Evolutionary conservation across 257 asterid species (phyloP).

Genomic region (Henckelia pumila): DNA sequence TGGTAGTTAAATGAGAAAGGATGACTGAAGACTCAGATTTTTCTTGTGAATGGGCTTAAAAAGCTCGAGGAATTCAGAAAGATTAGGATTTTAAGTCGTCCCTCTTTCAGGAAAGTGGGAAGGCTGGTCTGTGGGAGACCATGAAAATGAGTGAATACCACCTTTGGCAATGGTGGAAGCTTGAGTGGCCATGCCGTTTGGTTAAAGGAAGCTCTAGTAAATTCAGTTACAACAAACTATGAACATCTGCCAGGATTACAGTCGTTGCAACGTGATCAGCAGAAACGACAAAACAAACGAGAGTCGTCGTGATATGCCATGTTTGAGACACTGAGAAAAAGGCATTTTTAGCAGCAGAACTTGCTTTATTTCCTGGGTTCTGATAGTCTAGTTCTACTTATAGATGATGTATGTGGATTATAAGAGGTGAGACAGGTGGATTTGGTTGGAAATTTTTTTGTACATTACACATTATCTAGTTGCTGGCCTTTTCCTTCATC

Average conservation of each 20-base stretch:
- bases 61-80: no score
- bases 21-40: no score
- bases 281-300: neutral
- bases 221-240: no score
- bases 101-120: no score
- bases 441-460: neutral
- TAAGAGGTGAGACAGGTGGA: neutral
- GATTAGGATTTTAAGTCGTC: no score
- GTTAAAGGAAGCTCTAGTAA: no score
- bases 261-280: neutral
- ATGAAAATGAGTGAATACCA: no score
- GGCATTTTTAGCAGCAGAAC: neutral
- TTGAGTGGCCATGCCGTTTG: no score
- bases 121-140: no score
- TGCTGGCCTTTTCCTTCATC: neutral
- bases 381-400: neutral
- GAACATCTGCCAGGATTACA: neutral
- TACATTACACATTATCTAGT: neutral
- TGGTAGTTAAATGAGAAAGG: neutral
- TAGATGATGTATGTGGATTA: neutral
- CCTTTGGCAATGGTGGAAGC: no score
- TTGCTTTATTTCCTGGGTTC: neutral
- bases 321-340: neutral
- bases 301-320: neutral
- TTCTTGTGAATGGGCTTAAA: no score